Percentiles rank a stretch among this genome's conserved stretches.
Conservation (phyloP, 225 moss, liverwort and hornwort species). For the Pleurozium schreberi region DNA sequence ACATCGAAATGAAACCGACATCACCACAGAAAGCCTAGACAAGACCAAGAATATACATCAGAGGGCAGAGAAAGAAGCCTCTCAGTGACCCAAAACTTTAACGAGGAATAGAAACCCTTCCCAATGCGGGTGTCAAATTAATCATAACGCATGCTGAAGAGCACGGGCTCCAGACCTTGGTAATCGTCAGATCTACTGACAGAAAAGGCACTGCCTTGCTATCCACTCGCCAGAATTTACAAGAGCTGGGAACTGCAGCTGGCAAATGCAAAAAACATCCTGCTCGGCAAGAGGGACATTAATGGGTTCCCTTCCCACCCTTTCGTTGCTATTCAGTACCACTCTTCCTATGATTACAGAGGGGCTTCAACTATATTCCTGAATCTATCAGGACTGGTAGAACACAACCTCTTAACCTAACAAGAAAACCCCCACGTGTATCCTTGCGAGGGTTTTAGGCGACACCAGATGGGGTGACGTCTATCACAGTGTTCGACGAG, state of each 20-base stretch:
- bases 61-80: too few species aligned
- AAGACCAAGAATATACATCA: too few species aligned
- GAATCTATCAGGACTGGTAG: background rate
- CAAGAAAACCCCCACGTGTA: background rate
- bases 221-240: background rate
- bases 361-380: background rate
- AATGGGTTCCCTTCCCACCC: background rate
- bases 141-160: background rate
- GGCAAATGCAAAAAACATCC: background rate
- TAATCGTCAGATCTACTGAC: background rate
- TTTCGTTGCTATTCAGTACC: background rate
- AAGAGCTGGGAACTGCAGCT: too few species aligned
- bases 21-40: too few species aligned
- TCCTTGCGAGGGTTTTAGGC: constrained; percentile 2
- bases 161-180: background rate
- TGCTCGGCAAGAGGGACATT: background rate
- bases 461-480: constrained; percentile 57
- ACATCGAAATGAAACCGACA: too few species aligned
- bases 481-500: constrained; percentile 56
- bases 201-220: background rate
- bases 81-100: too few species aligned
- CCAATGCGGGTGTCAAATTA: background rate
- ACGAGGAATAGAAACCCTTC: background rate
- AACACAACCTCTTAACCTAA: background rate
- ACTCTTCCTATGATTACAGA: constrained; percentile 6